Evolutionary conservation across 148 eudicot species (phyloP).

Genomic region (Silene uniflora): DNA sequence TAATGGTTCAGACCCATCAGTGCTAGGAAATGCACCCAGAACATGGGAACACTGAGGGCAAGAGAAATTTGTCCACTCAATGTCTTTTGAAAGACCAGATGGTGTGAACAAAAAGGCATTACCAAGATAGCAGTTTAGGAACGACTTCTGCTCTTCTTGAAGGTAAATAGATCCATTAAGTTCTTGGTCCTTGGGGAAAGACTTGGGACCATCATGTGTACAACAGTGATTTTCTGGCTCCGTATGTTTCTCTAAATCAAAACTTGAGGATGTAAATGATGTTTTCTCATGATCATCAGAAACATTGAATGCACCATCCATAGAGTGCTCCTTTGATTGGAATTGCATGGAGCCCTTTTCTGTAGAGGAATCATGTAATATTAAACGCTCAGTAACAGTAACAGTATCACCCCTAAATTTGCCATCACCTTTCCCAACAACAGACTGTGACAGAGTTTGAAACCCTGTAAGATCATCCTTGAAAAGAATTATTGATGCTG

Average conservation of each 20-base stretch:
- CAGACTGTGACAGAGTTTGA: constrained; percentile 11
- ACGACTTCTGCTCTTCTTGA: constrained; percentile 56
- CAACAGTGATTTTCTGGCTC: constrained; percentile 34
- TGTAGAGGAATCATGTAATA: constrained; percentile 4
- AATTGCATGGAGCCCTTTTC: constrained; percentile 12
- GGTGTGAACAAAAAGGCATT: constrained; percentile 61
- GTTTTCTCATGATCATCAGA: background rate
- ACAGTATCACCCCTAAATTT: constrained; percentile 13
- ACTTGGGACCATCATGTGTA: constrained; percentile 26
- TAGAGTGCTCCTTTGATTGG: constrained; percentile 11
- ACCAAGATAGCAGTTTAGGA: constrained; percentile 86
- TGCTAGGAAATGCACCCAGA: constrained; percentile 77
- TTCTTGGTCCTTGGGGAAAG: constrained; percentile 31
- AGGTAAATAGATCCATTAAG: constrained; percentile 33
- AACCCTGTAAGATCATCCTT: constrained; percentile 58
- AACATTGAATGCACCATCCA: constrained; percentile 15
- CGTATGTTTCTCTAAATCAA: constrained; percentile 17
- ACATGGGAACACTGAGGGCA: constrained; percentile 75
- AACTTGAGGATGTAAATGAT: background rate
- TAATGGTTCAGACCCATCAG: constrained; percentile 40
- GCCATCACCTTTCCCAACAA: constrained; percentile 21
- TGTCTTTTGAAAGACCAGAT: constrained; percentile 70
- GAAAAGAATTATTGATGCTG: constrained; percentile 56
- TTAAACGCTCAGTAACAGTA: constrained; percentile 13
- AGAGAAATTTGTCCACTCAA: constrained; percentile 55